Evolutionary conservation across 768 basidiomycete genomes (phyloP).

Genomic region (Porphyrellus cyaneotinctus): DNA sequence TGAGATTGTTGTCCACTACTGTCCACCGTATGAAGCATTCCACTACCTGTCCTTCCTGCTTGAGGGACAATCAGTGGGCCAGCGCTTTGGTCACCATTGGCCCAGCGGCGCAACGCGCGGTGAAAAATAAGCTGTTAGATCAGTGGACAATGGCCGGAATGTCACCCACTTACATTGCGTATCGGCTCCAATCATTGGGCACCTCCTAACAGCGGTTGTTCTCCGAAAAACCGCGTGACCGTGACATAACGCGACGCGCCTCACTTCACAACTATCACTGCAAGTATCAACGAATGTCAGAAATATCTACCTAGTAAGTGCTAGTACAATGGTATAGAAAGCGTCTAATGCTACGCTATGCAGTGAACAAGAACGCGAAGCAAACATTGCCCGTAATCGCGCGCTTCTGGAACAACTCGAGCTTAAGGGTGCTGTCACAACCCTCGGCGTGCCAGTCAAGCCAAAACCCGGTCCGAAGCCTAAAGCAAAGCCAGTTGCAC

Average conservation of each 20-base stretch:
- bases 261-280: background rate
- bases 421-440: slow-evolving; percentile 51
- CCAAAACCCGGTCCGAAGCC: slow-evolving; percentile 35
- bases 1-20: background rate
- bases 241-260: slow-evolving; percentile 33
- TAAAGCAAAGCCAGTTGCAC: slow-evolving; percentile 60
- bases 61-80: too few species aligned
- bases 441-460: slow-evolving; percentile 43
- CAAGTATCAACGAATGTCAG: slow-evolving; percentile 31
- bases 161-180: too few species aligned
- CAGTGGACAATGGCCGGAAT: too few species aligned
- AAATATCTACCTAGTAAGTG: slow-evolving; percentile 52
- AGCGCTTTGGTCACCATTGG: too few species aligned
- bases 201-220: too few species aligned
- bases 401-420: slow-evolving; percentile 70
- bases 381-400: slow-evolving; percentile 78
- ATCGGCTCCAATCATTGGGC: too few species aligned
- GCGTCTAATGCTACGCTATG: background rate
- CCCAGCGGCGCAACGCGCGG: too few species aligned
- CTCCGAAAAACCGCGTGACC: slow-evolving; percentile 18
- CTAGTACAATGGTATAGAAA: background rate
- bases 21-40: too few species aligned
- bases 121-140: too few species aligned
- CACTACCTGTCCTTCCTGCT: too few species aligned
- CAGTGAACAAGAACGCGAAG: slow-evolving; percentile 71